phyloP scores from a whole-genome alignment of 2,329 filamentous ascomycete genomes.

The Exophiala sp. region DNA sequence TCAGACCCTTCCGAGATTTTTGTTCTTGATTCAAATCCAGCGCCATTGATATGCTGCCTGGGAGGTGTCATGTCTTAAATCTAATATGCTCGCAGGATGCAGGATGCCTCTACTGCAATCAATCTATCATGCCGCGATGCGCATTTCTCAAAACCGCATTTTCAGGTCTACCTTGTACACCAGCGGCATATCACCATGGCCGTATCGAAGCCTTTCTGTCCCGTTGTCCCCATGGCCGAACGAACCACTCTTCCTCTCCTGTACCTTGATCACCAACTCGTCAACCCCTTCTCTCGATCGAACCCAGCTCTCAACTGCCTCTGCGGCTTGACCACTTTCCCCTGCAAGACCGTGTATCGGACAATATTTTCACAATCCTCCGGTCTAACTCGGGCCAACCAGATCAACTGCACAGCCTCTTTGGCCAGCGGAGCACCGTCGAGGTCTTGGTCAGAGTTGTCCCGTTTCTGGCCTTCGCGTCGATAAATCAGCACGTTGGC shows the following conservation, averaged over 20 bases:
- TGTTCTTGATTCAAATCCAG: no score
- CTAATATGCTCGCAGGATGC: background rate
- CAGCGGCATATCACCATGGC: no score
- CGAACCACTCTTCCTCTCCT: background rate
- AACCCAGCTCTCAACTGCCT: slow-evolving; percentile 84
- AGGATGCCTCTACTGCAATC: background rate
- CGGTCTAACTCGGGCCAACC: slow-evolving; percentile 76
- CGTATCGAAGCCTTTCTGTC: no score
- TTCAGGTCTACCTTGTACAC: no score
- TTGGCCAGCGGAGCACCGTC: slow-evolving; percentile 14
- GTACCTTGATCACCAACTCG: slow-evolving; percentile 65
- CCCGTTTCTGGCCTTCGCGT: slow-evolving; percentile 43
- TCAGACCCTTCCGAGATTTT: no score
- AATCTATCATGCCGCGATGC: no score
- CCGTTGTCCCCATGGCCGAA: background rate
- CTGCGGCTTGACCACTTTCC: slow-evolving; percentile 87
- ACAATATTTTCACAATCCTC: slow-evolving; percentile 93
- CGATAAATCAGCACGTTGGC: slow-evolving; percentile 94
- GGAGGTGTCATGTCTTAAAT: background rate
- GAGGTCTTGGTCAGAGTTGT: slow-evolving; percentile 31
- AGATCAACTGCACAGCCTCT: slow-evolving; percentile 81
- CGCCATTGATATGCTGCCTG: no score
- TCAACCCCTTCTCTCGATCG: slow-evolving; percentile 69
- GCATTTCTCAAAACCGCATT: no score
- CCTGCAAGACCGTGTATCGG: slow-evolving; percentile 80